Evolutionary conservation across 2,329 filamentous ascomycete species (phyloP).

Genomic region (Colletotrichum siamense): DNA sequence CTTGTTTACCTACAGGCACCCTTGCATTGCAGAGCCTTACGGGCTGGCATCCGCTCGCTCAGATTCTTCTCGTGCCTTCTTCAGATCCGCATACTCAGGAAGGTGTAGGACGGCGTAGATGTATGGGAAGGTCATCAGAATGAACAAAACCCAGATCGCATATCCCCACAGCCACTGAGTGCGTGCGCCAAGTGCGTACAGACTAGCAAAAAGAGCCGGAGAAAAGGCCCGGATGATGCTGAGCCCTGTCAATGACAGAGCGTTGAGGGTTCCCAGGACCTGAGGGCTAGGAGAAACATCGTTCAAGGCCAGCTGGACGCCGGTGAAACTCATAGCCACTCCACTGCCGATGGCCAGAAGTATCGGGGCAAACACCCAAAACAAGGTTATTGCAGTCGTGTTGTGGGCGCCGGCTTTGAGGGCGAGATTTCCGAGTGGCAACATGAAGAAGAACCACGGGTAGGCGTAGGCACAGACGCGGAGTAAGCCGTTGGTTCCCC

Average conservation of each 20-base stretch:
- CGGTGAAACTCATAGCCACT: conserved; percentile 74
- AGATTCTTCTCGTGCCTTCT: not conserved
- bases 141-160: conserved; percentile 10
- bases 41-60: not conserved
- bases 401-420: conserved; percentile 53
- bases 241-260: conserved; percentile 60
- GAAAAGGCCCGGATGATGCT: conserved; percentile 69
- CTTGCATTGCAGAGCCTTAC: not conserved
- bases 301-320: conserved; percentile 75
- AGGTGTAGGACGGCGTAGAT: not conserved
- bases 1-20: rapidly evolving
- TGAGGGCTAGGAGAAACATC: conserved; percentile 71
- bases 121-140: not conserved
- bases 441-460: conserved; percentile 67
- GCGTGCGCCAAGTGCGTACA: conserved; percentile 72
- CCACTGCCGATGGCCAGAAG: conserved; percentile 62
- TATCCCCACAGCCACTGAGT: conserved; percentile 69
- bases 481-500: conserved; percentile 72
- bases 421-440: conserved; percentile 60
- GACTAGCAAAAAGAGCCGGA: conserved; percentile 68
- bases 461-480: conserved; percentile 57
- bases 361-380: conserved; percentile 56
- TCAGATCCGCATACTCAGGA: not conserved
- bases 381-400: conserved; percentile 41
- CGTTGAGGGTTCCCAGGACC: conserved; percentile 73